Base-by-base conservation (phyloP, 179 eudicot species). In the Spergularia azorica region DNA sequence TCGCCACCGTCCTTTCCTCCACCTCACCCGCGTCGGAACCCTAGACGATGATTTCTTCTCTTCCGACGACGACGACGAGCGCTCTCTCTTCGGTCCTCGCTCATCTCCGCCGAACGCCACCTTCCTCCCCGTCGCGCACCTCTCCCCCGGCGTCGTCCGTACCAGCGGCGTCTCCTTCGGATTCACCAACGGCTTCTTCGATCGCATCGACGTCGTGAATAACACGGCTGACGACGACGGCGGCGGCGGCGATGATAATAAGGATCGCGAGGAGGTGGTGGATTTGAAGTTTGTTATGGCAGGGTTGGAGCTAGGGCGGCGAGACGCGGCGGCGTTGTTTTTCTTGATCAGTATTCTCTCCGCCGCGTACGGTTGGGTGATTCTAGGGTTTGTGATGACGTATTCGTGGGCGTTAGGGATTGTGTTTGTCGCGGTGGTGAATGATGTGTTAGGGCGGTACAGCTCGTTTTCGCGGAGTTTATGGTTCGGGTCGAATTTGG, bases 11-110 rank as follows among this genome's bases (percentile, higher is more conserved):
- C 90, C 92, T 15, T 91, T 89, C 36, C 94, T 90, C 62, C 96
- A 91, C 80, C 91, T 90, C 62, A 84, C 97, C 39, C 97, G 98
- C 0, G 96, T 93, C 16, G 97, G 97, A 2, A 91, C 99, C 56
- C 89, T 95, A 4, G 98, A 91, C 68, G 99, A 93, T 20, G 99
- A 91, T 70, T 90, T 95, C 88, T 93, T 93, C 81, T 95, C 96
- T 66, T 92, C 91, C 3, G 91, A 87, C 11, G 89, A 90, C 14
- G 88, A 90, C 36, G 71, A 67, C 26, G 90, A 81, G n/a, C 84
- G 88, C 46, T 87, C 92, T 8, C 62, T 86, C 14, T 85, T 90
- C 48, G 84, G 84, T 10, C 72, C 79, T 41, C 76, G 83, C 16
- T 9, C 64, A 0, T 16, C 54, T 4, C 32, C 60, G 2, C 63